phyloP scores from a whole-genome alignment of 2,329 filamentous ascomycete species.

The Xylariaceae sp. region DNA sequence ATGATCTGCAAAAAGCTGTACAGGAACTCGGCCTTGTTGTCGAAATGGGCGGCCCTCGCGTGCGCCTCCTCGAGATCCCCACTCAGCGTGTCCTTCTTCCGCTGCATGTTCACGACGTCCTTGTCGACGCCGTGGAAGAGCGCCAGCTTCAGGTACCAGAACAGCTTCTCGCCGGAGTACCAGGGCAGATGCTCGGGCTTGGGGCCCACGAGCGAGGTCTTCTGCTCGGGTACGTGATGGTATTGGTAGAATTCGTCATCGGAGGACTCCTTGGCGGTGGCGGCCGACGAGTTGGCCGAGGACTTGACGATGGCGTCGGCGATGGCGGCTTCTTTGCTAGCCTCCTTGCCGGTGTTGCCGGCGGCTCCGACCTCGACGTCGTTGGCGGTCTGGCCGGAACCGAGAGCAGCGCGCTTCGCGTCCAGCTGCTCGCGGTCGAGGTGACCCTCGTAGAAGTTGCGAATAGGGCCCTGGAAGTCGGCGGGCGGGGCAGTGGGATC shows the following conservation, averaged over 20 bases:
- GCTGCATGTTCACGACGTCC: slow-evolving; percentile 32
- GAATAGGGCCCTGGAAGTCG: slow-evolving; percentile 33
- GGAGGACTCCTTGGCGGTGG: not conserved
- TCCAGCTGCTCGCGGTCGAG: slow-evolving; percentile 46
- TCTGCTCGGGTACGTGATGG: slow-evolving; percentile 1
- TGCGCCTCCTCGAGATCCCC: slow-evolving; percentile 48
- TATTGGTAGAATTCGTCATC: not conserved
- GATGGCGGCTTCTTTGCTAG: slow-evolving; percentile 9
- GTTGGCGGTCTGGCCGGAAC: slow-evolving; percentile 14
- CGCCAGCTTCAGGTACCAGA: slow-evolving; percentile 16
- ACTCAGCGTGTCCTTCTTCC: slow-evolving; percentile 36
- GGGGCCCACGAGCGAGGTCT: slow-evolving; percentile 15
- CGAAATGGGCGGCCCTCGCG: slow-evolving; percentile 49
- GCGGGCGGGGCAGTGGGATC: slow-evolving; percentile 34
- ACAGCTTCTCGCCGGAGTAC: slow-evolving; percentile 26
- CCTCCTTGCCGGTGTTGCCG: slow-evolving; percentile 11
- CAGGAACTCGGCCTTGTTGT: slow-evolving; percentile 54
- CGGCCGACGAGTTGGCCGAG: slow-evolving; percentile 1
- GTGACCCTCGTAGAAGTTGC: slow-evolving; percentile 50
- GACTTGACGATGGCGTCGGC: slow-evolving; percentile 7
- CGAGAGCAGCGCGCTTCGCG: slow-evolving; percentile 28
- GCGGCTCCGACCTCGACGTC: no score
- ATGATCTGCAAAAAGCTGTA: slow-evolving; percentile 54
- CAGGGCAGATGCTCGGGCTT: slow-evolving; percentile 13
- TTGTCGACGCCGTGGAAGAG: slow-evolving; percentile 13